Percentiles rank a stretch among this genome's conserved stretches.
Evolutionary conservation across 1,284 basidiomycete genomes (phyloP).

Genomic region (Marasmius tenuissimus): DNA sequence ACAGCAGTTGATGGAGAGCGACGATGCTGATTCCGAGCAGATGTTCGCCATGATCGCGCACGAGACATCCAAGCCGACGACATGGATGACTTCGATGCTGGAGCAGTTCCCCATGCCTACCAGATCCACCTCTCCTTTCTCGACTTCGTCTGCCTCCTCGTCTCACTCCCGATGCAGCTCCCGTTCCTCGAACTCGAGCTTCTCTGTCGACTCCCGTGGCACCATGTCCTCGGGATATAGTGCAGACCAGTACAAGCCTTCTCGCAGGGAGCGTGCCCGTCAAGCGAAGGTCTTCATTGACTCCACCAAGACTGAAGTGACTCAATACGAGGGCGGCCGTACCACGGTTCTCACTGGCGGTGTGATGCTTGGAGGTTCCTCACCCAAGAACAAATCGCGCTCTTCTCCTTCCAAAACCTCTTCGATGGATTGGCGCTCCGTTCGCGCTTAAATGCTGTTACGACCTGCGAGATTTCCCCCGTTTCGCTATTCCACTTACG

Average conservation of each 20-base stretch:
- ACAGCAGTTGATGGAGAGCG: slow-evolving; percentile 67
- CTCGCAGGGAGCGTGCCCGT: slow-evolving; percentile 65
- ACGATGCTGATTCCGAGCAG: slow-evolving; percentile 66
- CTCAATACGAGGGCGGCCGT: slow-evolving; percentile 82
- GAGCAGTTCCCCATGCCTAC: slow-evolving; percentile 60
- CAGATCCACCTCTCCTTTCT: slow-evolving; percentile 59
- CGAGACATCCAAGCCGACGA: slow-evolving; percentile 57
- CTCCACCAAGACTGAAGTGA: slow-evolving; percentile 69
- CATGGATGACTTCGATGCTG: slow-evolving; percentile 65
- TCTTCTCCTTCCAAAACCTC: slow-evolving; percentile 20
- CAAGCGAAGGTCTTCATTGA: slow-evolving; percentile 72
- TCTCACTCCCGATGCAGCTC: slow-evolving; percentile 75
- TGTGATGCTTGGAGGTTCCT: slow-evolving; percentile 72
- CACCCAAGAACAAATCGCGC: slow-evolving; percentile 26
- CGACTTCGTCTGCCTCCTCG: slow-evolving; percentile 58
- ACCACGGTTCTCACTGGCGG: slow-evolving; percentile 82
- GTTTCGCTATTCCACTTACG: not conserved
- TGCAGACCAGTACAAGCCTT: slow-evolving; percentile 42
- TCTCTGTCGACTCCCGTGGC: slow-evolving; percentile 41
- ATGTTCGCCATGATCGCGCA: slow-evolving; percentile 73
- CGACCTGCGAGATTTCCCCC: not conserved
- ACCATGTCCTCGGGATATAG: slow-evolving; percentile 39
- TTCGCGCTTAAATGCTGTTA: slow-evolving; percentile 29
- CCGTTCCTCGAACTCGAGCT: slow-evolving; percentile 68
- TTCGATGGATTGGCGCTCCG: slow-evolving; percentile 49